phyloP scores from a whole-genome alignment of 768 basidiomycete species.

The Tulasnella sp. region DNA sequence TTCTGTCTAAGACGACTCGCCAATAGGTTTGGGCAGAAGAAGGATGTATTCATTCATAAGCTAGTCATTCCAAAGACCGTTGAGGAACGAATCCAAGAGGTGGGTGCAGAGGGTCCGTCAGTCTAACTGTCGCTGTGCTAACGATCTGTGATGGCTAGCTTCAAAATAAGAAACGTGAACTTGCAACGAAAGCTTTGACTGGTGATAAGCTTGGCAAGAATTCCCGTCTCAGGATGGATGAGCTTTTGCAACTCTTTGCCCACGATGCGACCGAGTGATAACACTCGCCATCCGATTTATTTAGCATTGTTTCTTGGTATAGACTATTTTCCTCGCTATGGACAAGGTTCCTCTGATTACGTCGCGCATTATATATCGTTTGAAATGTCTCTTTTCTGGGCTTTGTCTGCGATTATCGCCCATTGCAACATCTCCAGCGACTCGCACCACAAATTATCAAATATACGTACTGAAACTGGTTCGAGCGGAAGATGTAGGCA shows the following conservation, averaged over 20 bases:
- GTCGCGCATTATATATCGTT: no score
- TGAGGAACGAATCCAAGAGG: constrained; percentile 75
- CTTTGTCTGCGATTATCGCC: no score
- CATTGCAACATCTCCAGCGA: no score
- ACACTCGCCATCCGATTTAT: background rate
- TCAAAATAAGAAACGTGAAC: constrained; percentile 85
- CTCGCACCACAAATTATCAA: no score
- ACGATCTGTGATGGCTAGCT: constrained; percentile 39
- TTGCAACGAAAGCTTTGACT: constrained; percentile 75
- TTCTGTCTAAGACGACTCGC: background rate
- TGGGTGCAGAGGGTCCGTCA: constrained; percentile 29
- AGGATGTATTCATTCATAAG: constrained; percentile 82
- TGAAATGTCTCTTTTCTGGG: background rate
- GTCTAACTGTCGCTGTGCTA: background rate
- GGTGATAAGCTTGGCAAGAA: constrained; percentile 82
- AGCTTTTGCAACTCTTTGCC: constrained; percentile 69
- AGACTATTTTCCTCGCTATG: background rate
- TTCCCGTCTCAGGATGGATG: constrained; percentile 70
- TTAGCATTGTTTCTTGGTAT: background rate
- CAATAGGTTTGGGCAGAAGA: constrained; percentile 63
- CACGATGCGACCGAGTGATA: background rate
- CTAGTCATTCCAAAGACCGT: constrained; percentile 81
- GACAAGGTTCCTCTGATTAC: background rate
- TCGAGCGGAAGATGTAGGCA: no score
- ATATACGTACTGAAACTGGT: no score